Base-by-base conservation (phyloP, 257 asterid genomes). In the Plantago ovata region DNA sequence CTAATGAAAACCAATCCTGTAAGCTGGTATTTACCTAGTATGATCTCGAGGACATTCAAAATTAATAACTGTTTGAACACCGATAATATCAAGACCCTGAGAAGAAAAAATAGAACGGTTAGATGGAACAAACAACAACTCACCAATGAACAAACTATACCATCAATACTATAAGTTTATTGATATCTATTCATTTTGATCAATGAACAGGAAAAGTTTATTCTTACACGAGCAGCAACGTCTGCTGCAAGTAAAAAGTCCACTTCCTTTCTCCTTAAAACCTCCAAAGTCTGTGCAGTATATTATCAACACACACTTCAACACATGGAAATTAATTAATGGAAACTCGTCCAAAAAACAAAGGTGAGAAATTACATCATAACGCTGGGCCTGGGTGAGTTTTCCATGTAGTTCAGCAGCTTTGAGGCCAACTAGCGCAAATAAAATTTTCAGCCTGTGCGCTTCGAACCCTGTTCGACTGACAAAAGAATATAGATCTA, bases 341-440 rank as follows among this genome's bases (percentile, higher is more conserved):
- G n/a, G 54, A 43, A 10, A 62, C 41, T 39, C 49, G 39, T 18
- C 36, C 18, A 58, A 44, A 6, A 42, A n/a, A 46, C n/a, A 43
- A 51, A 42, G 16, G 56, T 38, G 60, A 44, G n/a, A 50, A 53
- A 80, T 68, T 73, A 92, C 98, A 68, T 81, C 95, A n/a, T 86
- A 71, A 59, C 99, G 99, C 73, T 89, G 99, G 53, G 91, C 71
- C 82, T 93, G 99, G 39, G 99, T 89, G 24, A 84, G 95, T 79
- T 93, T 82, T 55, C 95, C 95, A 57, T 93, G 99, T 68, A 89
- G 92, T 67, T 93, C 99, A 36, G 99, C 87, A 62, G 99, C 95
- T 78, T 84, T 89, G 28, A 84, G 69, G 20, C 97, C 99, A 73
- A 92, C 87, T 70, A 93, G 72, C 66, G 97, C 99, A 70, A 93